Base-by-base conservation (phyloP, 2,329 filamentous ascomycete genomes). In the Aspergillus quadrilineatus region DNA sequence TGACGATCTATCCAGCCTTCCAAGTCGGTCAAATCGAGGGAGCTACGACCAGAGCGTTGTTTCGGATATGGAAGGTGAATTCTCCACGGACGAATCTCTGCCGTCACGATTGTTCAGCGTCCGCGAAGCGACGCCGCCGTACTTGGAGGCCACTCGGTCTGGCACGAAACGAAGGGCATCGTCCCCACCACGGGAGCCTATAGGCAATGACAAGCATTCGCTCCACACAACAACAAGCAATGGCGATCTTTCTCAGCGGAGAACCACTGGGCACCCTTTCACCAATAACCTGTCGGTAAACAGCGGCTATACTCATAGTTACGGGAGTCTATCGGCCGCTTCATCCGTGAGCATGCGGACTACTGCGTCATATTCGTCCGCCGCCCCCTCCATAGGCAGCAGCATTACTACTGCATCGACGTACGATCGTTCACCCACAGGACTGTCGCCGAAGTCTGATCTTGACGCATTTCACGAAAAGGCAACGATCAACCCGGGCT, bases 381-480 rank as follows among this genome's bases (percentile, higher is more conserved):
- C 83, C 6, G 80, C 79, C 8, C 72, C 87, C 17, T 88, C 86
- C 15, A 76, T 83, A 60, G 81, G 81, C 44, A 88, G 85, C 73
- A 89, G 85, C 68, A 80, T 85, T 66, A 87, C 85, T 34, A 88
- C 84, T 67, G 81, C 85, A 61, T 82, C 80, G 45, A 85, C 84
- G 32, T 81, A 82, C 64, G 84, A 85, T 54, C 82, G 82, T 48
- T 88, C 86, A 30, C 84, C 85, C 12, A 79, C 82, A 52, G 80
- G 81, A 12, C 69, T 86, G 59, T 86, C 85, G 15, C 83, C 83
- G 12, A 77, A 78, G 42, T 79, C 79, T n/a, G 82, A 85, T 62
- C 69, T 80, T 43, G 82, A 84, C 44, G 67, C 77, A 48, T 76
- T 77, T 55, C 77, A 81, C 55, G 80, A 82, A 49, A 82, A 81